Evolutionary conservation across 208 protist species (phyloP), one percentile per base, ranked within the genome.

Genomic region (Sergeia podlipaevii): DNA sequence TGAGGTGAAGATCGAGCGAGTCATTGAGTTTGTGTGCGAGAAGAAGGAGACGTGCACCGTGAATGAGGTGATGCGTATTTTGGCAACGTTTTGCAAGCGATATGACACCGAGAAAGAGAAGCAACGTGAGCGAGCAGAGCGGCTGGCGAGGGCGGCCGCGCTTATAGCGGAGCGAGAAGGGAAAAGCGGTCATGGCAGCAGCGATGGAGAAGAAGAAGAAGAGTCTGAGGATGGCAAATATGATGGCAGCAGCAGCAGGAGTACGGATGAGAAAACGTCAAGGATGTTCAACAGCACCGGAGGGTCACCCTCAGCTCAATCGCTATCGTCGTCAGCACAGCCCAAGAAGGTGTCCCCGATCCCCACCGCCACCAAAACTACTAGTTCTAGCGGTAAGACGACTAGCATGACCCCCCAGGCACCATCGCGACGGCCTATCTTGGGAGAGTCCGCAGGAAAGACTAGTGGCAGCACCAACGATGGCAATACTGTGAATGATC

Each of bases 21-120:
- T 92, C 63, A 63, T 42, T 13, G 55, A 69, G 6, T 89, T 78
- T 34, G 50, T 85, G 15, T 85, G 85, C 33, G 80, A 92, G 42
- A 52, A 53, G 20, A 62, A 59, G 30, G 58, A 75, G 3, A 74
- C 49, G 0, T 86, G 84, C 48, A 70, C 59, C 6, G 56, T 92
- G 46, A 74, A 80, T 18, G 78, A 89, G 46, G 59, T 64, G 28
- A 49, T 89, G 37, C 70, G 80, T 26, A 63, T 77, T 24, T 43
- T 89, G 37, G 37, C 65, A 5, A 66, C 47, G 34, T 89, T 92
- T 60, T 67, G 73, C 47, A 86, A 89, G 59, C 70, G 69, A 21
- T 89, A 84, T 36, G 65, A 79, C 11, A 44, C 50, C 20, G 77
- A 85, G 37, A 11, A 46, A 30, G 26, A 37, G 3, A 29, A 58